Base-by-base conservation (phyloP, 1,284 basidiomycete species). In the Heterobasidion occidentale region DNA sequence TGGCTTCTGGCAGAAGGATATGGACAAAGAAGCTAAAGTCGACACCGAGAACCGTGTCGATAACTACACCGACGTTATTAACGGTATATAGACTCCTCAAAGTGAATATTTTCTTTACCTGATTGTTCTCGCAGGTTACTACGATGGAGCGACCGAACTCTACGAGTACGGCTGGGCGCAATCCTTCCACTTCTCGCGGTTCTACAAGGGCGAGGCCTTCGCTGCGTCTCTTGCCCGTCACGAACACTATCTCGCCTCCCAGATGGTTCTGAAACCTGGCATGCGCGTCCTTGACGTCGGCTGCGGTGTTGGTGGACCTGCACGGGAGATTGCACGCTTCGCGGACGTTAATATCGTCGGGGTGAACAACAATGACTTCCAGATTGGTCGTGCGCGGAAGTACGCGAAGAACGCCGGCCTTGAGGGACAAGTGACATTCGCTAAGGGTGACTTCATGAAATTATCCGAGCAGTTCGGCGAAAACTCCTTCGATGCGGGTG, bases 181-280 rank as follows among this genome's bases (percentile, higher is more conserved):
- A 59, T 95, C 90, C n/a, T 99, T 99, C 84, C 96, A 99, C 76
- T 99, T 99, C 73, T 97, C 92, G 56, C 92, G 97, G 46, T 99
- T 97, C 80, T 94, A 92, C 84, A 90, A 89, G 72, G 97, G 96
- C 61, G 97, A 99, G 73, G 83, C 85, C 1, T 98, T 99, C 68
- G 68, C 75, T 47, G 82, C 82, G 7, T 84, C 90, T 55, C 80
- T 99, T 57, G 95, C 96, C 15, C 89, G 97, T 55, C 96, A 99
- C 70, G 96, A 99, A 76, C 96, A 99, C 76, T 99, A 96, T 77
- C 92, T 99, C 61, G 87, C 95, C 11, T 76, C 86, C 7, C 83
- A 92, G 68, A 94, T 96, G 84, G 70, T 73, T 52, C 76, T 94
- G 62, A 84, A 84, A 58, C 87, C 92, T 7, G 92, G 92, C 46